Percentiles rank a stretch among this genome's conserved stretches.
These are phyloP conservation scores for Cryphonectria japonica DNA, from an alignment of 2,329 filamentous ascomycete species.

Conservation along the genomic window DNA sequence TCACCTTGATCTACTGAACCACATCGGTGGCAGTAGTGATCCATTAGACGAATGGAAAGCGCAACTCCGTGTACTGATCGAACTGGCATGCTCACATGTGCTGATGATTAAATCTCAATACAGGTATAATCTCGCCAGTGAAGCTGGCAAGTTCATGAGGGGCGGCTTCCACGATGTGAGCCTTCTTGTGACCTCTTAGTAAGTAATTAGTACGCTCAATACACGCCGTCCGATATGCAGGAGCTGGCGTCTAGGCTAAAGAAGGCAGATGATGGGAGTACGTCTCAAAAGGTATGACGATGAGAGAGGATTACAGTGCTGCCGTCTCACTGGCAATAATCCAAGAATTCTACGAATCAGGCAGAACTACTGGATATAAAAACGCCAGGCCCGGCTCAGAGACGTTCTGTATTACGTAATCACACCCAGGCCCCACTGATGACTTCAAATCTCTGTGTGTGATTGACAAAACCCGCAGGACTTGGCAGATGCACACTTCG, in stretches of 20 bases:
- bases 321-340: neutral
- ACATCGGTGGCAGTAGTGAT: too few species aligned
- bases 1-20: neutral
- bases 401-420: conserved; percentile 16
- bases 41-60: neutral
- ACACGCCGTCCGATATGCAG: neutral
- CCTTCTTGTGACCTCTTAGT: too few species aligned
- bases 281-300: neutral
- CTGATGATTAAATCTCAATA: too few species aligned
- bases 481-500: neutral
- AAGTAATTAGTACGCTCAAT: too few species aligned
- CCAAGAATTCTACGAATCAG: neutral
- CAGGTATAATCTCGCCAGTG: too few species aligned
- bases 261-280: neutral
- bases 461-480: conserved; percentile 3
- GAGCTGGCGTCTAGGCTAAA: neutral
- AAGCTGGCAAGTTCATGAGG: neutral
- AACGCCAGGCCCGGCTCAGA: neutral
- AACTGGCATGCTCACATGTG: neutral
- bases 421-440: conserved; percentile 14
- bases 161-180: too few species aligned
- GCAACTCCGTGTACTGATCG: neutral
- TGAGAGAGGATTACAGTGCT: neutral
- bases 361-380: neutral
- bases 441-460: conserved; percentile 21